phyloP scores from a whole-genome alignment of 495 filamentous ascomycete species.

The Jackrogersella multiformis region DNA sequence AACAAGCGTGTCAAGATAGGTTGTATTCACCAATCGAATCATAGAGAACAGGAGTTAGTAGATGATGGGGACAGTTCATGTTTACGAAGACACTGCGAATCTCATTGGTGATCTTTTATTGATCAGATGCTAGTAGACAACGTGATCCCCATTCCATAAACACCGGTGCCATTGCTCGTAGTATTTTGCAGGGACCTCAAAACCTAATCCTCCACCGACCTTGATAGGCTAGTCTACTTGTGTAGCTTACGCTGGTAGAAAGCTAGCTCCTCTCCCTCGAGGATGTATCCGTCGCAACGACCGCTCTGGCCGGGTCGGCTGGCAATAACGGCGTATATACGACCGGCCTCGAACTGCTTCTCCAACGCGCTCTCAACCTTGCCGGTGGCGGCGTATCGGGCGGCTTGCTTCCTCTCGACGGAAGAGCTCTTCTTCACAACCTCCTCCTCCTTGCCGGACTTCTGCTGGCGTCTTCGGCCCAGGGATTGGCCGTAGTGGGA shows the following conservation, averaged over 20 bases:
- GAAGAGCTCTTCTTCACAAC: conserved; percentile 88
- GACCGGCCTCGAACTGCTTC: conserved; percentile 98
- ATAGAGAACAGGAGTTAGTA: no score
- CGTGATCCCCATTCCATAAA: conserved; percentile 50
- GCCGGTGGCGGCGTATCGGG: conserved; percentile 77
- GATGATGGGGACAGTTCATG: no score
- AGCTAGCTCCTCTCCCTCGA: conserved; percentile 98
- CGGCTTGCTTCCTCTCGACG: conserved; percentile 95
- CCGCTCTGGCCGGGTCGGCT: conserved; percentile 96
- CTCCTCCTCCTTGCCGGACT: conserved; percentile 69
- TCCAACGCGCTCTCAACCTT: conserved; percentile 94
- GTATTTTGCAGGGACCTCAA: conserved; percentile 43
- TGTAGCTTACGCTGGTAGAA: conserved; percentile 99
- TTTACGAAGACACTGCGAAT: no score
- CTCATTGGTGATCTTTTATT: conserved; percentile 50
- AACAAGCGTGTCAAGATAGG: no score
- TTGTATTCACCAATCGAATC: no score
- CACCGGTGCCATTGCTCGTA: conserved; percentile 47
- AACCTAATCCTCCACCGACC: conserved; percentile 17
- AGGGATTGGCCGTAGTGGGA: conserved; percentile 94
- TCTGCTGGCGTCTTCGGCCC: conserved; percentile 89
- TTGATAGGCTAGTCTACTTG: conserved; percentile 72
- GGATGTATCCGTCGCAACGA: conserved; percentile 94
- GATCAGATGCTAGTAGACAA: conserved; percentile 46
- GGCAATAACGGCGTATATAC: conserved; percentile 90